Evolutionary conservation across 768 basidiomycete genomes (phyloP).

Genomic region (Myochromella boudieri): DNA sequence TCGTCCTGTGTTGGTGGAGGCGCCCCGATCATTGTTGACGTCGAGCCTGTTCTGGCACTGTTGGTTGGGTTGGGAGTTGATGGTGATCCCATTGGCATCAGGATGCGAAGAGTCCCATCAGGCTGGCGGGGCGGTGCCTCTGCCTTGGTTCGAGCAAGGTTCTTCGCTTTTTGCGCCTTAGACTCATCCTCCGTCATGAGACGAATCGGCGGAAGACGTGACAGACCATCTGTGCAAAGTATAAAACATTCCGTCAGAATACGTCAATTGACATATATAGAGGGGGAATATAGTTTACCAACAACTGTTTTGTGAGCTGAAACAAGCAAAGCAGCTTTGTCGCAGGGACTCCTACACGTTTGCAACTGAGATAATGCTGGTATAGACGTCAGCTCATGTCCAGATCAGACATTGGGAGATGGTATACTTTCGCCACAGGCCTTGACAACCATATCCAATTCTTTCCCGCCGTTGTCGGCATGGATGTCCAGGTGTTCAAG

Average conservation of each 20-base stretch:
- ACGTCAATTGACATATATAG: neutral
- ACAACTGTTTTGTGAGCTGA: conserved; percentile 84
- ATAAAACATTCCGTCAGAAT: conserved; percentile 1
- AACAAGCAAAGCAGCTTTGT: conserved; percentile 81
- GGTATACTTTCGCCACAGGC: conserved; percentile 76
- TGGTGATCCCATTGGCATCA: conserved; percentile 12
- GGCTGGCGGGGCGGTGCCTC: conserved; percentile 21
- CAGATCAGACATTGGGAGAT: neutral
- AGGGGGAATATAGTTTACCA: conserved; percentile 46
- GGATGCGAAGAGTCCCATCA: conserved; percentile 19
- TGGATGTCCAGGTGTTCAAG: conserved; percentile 90
- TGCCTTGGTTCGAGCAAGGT: conserved; percentile 10
- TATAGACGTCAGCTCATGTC: neutral
- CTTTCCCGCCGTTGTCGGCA: conserved; percentile 50
- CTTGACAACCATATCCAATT: conserved; percentile 64
- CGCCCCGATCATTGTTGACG: neutral
- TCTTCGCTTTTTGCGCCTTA: conserved; percentile 21
- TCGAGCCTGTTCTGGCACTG: neutral
- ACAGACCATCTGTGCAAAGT: conserved; percentile 62
- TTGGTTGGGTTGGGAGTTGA: neutral
- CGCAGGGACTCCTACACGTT: conserved; percentile 55
- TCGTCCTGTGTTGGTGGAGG: conserved; percentile 1
- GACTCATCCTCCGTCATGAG: conserved; percentile 64
- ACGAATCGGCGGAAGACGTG: conserved; percentile 68
- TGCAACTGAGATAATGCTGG: conserved; percentile 39